Conservation (phyloP, 441 rosid species). For the Adansonia rubrostipa region DNA sequence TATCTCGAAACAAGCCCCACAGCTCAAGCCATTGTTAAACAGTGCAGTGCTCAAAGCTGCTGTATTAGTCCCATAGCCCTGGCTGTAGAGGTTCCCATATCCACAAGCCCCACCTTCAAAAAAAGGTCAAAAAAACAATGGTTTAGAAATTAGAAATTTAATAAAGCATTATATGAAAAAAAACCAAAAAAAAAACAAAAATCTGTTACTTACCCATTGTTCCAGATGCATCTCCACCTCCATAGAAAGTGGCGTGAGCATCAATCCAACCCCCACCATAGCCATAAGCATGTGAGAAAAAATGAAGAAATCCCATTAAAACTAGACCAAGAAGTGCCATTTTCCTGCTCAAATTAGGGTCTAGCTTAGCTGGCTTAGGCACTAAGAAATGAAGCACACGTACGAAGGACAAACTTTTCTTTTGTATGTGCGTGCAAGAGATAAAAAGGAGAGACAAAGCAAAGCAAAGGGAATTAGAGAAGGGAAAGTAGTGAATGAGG, state of each 20-base stretch:
- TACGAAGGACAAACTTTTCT: not conserved
- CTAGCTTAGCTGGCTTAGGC: not conserved
- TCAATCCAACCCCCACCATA: constrained; percentile 45
- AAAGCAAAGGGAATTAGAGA: not conserved
- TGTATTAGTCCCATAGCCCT: constrained; percentile 51
- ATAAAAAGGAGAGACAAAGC: not conserved
- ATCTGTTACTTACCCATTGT: constrained; percentile 52
- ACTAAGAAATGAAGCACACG: not conserved
- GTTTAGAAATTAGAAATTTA: not conserved
- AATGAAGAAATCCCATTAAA: constrained; percentile 36
- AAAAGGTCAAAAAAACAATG: not conserved
- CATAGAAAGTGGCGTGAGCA: constrained; percentile 69
- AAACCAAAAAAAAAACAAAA: not conserved
- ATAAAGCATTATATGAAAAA: not conserved
- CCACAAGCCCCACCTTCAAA: constrained; percentile 48
- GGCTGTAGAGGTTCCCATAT: constrained; percentile 49
- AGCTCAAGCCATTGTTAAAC: constrained; percentile 44
- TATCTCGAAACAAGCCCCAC: constrained; percentile 55
- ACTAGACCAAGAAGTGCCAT: constrained; percentile 44
- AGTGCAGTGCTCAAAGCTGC: constrained; percentile 51
- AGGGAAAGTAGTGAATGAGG: not conserved
- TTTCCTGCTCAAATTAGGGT: not conserved
- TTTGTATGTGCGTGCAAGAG: not conserved
- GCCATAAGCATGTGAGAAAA: constrained; percentile 31
- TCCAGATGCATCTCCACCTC: constrained; percentile 59